Percentiles rank a stretch among this genome's conserved stretches.
These are phyloP conservation scores for Eremochloa ophiuroides DNA, from an alignment of 176 grass and related monocot species.

Conservation along the genomic window DNA sequence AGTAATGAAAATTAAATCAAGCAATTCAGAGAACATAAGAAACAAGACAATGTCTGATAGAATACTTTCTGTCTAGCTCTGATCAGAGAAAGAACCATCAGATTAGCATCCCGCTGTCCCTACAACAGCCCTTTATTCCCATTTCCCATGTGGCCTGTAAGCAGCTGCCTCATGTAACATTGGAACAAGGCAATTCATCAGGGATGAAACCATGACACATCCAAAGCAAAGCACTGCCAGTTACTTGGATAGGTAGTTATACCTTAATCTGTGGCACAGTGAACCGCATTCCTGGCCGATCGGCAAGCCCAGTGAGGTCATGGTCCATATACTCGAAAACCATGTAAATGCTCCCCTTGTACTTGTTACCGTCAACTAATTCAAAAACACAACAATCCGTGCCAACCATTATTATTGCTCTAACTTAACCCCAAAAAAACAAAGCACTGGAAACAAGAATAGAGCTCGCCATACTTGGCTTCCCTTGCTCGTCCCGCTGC, in stretches of 20 bases:
- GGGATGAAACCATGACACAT: constrained; percentile 8
- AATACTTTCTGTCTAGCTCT: too few relatives aligned
- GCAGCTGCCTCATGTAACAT: constrained; percentile 96
- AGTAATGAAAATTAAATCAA: too few relatives aligned
- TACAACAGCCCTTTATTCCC: too few relatives aligned
- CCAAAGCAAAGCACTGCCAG: neutral
- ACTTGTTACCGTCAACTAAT: constrained; percentile 61
- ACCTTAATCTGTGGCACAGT: constrained; percentile 97
- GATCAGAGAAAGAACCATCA: too few relatives aligned
- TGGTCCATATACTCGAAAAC: constrained; percentile 92
- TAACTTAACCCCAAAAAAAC: neutral
- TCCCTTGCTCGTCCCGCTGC: constrained; percentile 89
- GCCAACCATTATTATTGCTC: neutral
- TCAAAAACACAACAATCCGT: neutral
- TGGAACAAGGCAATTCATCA: constrained; percentile 4
- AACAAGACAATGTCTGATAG: too few relatives aligned
- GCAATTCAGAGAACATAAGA: too few relatives aligned
- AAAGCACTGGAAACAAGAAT: constrained; percentile 14
- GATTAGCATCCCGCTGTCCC: too few relatives aligned
- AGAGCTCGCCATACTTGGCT: constrained; percentile 47
- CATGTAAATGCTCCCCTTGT: constrained; percentile 86
- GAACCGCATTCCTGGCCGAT: constrained; percentile 85
- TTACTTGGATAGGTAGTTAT: constrained; percentile 5
- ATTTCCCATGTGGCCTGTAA: too few relatives aligned
- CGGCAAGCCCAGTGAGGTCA: constrained; percentile 83